Evolutionary conservation across 208 protist genomes (phyloP).

Genomic region (Angomonas ambiguus): DNA sequence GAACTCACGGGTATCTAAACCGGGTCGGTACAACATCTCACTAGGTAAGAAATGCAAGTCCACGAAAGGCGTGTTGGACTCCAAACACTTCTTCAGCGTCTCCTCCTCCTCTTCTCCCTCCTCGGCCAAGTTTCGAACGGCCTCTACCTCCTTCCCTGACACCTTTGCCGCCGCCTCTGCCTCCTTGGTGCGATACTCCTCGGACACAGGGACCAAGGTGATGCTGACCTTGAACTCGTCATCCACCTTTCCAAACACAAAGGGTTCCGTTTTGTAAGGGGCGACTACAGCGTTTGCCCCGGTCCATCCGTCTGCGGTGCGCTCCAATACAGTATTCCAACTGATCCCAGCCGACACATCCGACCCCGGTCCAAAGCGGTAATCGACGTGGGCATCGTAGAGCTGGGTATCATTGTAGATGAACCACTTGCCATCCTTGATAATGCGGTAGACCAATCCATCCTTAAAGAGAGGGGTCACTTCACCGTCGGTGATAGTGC

Average conservation of each 20-base stretch:
- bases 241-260: slow-evolving; percentile 24
- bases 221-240: slow-evolving; percentile 35
- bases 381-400: slow-evolving; percentile 62
- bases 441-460: slow-evolving; percentile 51
- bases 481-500: slow-evolving; percentile 32
- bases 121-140: slow-evolving; percentile 20
- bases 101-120: slow-evolving; percentile 35
- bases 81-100: slow-evolving; percentile 30
- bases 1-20: slow-evolving; percentile 31
- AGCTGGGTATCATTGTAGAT: slow-evolving; percentile 75
- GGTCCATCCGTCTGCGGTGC: slow-evolving; percentile 29
- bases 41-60: slow-evolving; percentile 40
- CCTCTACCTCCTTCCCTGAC: slow-evolving; percentile 7
- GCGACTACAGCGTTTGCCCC: slow-evolving; percentile 32
- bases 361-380: slow-evolving; percentile 47
- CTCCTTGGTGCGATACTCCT: slow-evolving; percentile 20
- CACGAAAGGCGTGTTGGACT: slow-evolving; percentile 27
- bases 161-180: slow-evolving; percentile 13
- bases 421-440: slow-evolving; percentile 36
- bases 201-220: slow-evolving; percentile 24
- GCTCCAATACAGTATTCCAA: slow-evolving; percentile 16
- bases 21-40: slow-evolving; percentile 23
- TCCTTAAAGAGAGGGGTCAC: slow-evolving; percentile 36
- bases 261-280: slow-evolving; percentile 48
- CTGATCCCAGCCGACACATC: slow-evolving; percentile 20